Evolutionary conservation across 192 early-diverging fungal species (phyloP).

Genomic region (Pecoramyces ruminantium): DNA sequence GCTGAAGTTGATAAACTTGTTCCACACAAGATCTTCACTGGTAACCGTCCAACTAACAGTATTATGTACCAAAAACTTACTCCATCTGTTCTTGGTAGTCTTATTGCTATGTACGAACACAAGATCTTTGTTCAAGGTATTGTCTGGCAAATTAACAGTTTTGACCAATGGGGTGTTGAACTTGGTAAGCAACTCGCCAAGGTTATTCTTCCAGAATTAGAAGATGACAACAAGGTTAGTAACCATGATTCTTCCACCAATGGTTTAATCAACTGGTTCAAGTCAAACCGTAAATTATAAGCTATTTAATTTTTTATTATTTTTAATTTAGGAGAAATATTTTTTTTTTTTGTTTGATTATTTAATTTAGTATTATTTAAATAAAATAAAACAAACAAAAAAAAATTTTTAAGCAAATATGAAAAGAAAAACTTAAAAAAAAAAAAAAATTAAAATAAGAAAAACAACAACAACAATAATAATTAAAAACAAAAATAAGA

Average conservation of each 20-base stretch:
- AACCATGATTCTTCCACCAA: slow-evolving; percentile 89
- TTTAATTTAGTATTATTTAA: too few relatives aligned
- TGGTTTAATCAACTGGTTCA: slow-evolving; percentile 91
- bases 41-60: slow-evolving; percentile 94
- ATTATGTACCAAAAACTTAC: slow-evolving; percentile 85
- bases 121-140: slow-evolving; percentile 99
- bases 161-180: slow-evolving; percentile 90
- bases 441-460: too few relatives aligned
- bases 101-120: slow-evolving; percentile 98
- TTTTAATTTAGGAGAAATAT: background rate
- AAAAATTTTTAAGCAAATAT: too few relatives aligned
- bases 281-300: slow-evolving; percentile 4
- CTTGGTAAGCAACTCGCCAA: slow-evolving; percentile 97
- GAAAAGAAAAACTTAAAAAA: too few relatives aligned
- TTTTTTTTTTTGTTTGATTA: background rate
- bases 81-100: slow-evolving; percentile 71
- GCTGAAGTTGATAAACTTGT: slow-evolving; percentile 34
- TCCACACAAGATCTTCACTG: slow-evolving; percentile 92
- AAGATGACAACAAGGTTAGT: slow-evolving; percentile 27
- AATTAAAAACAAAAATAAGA: too few relatives aligned
- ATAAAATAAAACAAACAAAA: too few relatives aligned
- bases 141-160: slow-evolving; percentile 96
- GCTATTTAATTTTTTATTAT: background rate
- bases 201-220: slow-evolving; percentile 82
- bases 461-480: too few relatives aligned